A percentile compares a stretch with the other conserved stretches of the same genome.
These are phyloP conservation scores for Malbranchea zuffiana DNA, from an alignment of 2,329 filamentous ascomycete species.

Conservation along the genomic window DNA sequence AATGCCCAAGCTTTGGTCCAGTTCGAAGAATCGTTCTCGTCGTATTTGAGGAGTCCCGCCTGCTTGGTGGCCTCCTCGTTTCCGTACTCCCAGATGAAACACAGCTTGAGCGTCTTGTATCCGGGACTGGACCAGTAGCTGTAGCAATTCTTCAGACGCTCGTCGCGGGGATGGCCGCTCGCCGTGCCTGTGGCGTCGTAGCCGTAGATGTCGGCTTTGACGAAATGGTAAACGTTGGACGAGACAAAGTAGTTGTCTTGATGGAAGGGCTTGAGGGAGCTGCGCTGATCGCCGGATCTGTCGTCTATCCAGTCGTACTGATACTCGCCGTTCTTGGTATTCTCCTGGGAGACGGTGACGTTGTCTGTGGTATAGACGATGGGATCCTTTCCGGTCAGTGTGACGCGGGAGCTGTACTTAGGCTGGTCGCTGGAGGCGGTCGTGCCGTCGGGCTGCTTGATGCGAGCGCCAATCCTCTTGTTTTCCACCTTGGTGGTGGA, in stretches of 20 bases:
- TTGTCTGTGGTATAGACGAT: neutral
- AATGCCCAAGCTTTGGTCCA: neutral
- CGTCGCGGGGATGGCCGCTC: neutral
- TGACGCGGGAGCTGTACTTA: neutral
- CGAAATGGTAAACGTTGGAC: neutral
- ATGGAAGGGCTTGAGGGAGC: neutral
- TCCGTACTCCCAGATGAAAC: neutral
- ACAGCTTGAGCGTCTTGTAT: neutral
- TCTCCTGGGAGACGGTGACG: neutral
- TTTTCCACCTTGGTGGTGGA: no score
- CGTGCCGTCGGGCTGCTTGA: neutral
- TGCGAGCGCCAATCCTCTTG: no score
- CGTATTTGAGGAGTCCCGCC: neutral
- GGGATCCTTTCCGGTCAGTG: neutral
- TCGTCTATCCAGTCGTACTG: neutral
- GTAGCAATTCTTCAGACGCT: neutral
- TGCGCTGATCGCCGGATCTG: neutral
- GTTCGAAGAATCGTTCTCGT: neutral
- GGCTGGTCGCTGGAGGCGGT: neutral
- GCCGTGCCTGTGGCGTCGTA: neutral
- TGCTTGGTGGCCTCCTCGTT: neutral
- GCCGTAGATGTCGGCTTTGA: neutral
- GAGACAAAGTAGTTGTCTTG: neutral
- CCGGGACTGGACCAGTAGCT: neutral
- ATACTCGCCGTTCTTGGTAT: neutral